Percentiles rank a stretch among this genome's conserved stretches.
phyloP scores from a whole-genome alignment of 2,329 filamentous ascomycete species.

The Cladorrhinum sp. region DNA sequence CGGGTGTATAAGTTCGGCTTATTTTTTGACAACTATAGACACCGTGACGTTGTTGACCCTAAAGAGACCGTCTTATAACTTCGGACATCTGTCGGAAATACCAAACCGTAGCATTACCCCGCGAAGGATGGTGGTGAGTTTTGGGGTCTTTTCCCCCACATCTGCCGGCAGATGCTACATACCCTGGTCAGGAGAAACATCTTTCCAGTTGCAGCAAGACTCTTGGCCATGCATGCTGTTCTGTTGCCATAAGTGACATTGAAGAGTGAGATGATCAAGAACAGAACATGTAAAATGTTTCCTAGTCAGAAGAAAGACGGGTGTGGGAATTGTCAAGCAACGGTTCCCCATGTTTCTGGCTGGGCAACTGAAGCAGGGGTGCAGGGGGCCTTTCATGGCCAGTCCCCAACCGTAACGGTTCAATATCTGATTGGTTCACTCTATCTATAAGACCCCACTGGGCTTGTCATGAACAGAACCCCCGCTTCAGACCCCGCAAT shows the following conservation, averaged over 20 bases:
- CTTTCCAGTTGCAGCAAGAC: not conserved
- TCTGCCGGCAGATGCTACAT: slow-evolving; percentile 17
- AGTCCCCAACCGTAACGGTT: not conserved
- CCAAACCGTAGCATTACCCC: slow-evolving; percentile 12
- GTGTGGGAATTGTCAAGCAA: too few species aligned
- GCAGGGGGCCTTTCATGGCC: not conserved
- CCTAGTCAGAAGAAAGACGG: too few species aligned
- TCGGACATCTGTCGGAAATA: not conserved
- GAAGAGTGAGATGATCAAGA: too few species aligned
- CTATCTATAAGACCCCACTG: not conserved
- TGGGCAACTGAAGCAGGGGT: not conserved
- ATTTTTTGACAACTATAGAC: too few species aligned
- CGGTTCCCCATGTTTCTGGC: too few species aligned
- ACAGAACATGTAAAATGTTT: too few species aligned
- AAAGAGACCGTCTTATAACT: not conserved
- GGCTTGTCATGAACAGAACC: too few species aligned
- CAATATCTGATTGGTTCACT: not conserved
- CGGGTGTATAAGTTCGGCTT: not conserved
- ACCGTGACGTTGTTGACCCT: too few species aligned
- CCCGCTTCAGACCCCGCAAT: not conserved
- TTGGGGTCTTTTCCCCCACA: slow-evolving; percentile 13
- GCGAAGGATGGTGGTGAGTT: not conserved
- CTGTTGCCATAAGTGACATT: too few species aligned
- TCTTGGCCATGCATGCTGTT: too few species aligned
- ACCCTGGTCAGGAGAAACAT: not conserved